phyloP scores from a whole-genome alignment of 2,329 filamentous ascomycete genomes.

The Aspergillus nomiae region DNA sequence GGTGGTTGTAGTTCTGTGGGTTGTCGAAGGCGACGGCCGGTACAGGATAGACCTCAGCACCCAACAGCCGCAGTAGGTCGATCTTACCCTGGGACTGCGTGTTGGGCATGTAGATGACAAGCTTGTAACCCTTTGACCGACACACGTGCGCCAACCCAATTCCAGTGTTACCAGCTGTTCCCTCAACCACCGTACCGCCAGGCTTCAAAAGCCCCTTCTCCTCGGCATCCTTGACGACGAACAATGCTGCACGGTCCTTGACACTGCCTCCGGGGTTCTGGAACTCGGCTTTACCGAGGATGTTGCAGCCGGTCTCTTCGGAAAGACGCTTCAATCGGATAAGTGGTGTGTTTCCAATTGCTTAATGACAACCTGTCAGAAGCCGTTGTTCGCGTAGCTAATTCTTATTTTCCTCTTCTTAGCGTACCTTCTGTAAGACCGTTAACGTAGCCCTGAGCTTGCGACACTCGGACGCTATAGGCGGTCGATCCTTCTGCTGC shows the following conservation, averaged over 20 bases:
- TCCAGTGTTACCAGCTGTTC: slow-evolving; percentile 95
- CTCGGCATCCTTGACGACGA: slow-evolving; percentile 91
- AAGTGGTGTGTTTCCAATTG: slow-evolving; percentile 95
- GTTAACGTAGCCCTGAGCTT: slow-evolving; percentile 75
- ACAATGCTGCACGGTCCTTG: slow-evolving; percentile 94
- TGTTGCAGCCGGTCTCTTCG: slow-evolving; percentile 85
- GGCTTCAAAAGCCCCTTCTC: slow-evolving; percentile 78
- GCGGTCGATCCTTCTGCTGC: slow-evolving; percentile 54
- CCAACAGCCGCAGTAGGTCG: slow-evolving; percentile 84
- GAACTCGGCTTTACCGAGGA: slow-evolving; percentile 97
- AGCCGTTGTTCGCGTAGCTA: not conserved
- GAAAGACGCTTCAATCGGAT: slow-evolving; percentile 89
- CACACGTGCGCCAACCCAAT: slow-evolving; percentile 98
- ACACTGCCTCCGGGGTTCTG: slow-evolving; percentile 96
- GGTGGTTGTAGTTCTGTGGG: slow-evolving; percentile 96
- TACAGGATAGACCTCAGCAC: slow-evolving; percentile 93
- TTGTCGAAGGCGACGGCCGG: slow-evolving; percentile 95
- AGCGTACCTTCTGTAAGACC: slow-evolving; percentile 76
- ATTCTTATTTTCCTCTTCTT: not conserved
- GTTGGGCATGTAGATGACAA: slow-evolving; percentile 99
- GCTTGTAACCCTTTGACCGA: slow-evolving; percentile 84
- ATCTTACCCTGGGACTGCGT: slow-evolving; percentile 98
- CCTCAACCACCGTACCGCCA: slow-evolving; percentile 93
- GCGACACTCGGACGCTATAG: slow-evolving; percentile 72
- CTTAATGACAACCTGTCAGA: slow-evolving; percentile 48